A percentile compares a stretch with the other conserved stretches of the same genome.
phyloP scores from a whole-genome alignment of 2,329 filamentous ascomycete species.

The Trichophyton equinum region DNA sequence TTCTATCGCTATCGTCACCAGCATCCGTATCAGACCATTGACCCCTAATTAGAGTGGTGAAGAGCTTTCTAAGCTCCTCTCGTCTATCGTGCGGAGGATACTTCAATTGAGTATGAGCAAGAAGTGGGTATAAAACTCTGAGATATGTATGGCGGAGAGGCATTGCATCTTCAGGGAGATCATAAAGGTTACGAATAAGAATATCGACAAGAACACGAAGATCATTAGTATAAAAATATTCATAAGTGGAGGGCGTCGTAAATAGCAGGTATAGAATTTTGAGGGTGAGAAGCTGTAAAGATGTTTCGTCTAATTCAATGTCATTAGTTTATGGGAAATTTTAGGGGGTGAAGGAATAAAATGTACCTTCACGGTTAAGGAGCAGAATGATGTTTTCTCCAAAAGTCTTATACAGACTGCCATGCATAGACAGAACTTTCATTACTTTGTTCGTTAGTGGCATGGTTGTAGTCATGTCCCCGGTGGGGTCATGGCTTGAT shows the following conservation, averaged over 20 bases:
- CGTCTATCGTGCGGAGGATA: conserved; percentile 83
- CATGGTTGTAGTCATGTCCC: conserved; percentile 26
- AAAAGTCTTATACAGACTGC: conserved; percentile 77
- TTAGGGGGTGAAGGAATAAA: neutral
- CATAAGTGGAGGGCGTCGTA: conserved; percentile 78
- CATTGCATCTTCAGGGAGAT: conserved; percentile 68
- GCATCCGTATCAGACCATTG: conserved; percentile 48
- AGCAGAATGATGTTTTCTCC: conserved; percentile 94
- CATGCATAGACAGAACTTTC: conserved; percentile 73
- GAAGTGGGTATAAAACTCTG: conserved; percentile 76
- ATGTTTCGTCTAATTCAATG: conserved; percentile 54
- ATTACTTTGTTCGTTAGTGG: conserved; percentile 83
- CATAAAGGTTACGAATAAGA: conserved; percentile 90
- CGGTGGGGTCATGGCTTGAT: conserved; percentile 43
- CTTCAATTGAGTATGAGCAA: conserved; percentile 82
- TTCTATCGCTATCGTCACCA: conserved; percentile 30
- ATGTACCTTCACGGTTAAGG: conserved; percentile 69
- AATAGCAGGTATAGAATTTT: conserved; percentile 94
- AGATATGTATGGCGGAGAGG: conserved; percentile 84
- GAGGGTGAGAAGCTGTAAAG: conserved; percentile 85
- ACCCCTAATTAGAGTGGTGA: conserved; percentile 61
- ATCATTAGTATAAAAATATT: conserved; percentile 99
- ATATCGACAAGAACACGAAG: conserved; percentile 88
- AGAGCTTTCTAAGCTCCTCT: conserved; percentile 64
- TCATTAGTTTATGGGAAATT: neutral